Evolutionary conservation across 352 stramenopile genomes (phyloP).

Genomic region (Ophiocytium majus): DNA sequence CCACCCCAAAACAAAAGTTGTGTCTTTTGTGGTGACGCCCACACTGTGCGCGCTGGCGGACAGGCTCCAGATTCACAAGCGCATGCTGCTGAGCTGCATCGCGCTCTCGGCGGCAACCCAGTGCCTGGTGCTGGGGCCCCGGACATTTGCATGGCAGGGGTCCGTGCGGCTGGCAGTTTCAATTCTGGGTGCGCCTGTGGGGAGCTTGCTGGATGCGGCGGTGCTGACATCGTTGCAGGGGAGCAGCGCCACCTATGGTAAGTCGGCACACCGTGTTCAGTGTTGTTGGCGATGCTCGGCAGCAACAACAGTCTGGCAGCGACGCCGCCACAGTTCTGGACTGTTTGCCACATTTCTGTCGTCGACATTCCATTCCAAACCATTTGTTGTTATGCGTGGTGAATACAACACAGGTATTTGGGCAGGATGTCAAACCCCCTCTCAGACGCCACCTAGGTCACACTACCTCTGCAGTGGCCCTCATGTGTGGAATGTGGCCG

Average conservation of each 20-base stretch:
- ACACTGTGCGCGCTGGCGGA: slow-evolving; percentile 11
- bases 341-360: too few species aligned
- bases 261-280: too few species aligned
- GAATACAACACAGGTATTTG: too few species aligned
- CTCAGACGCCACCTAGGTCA: too few species aligned
- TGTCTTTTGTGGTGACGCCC: neutral
- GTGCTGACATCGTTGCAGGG: neutral
- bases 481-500: too few species aligned
- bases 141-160: neutral
- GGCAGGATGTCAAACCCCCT: too few species aligned
- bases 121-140: neutral
- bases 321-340: too few species aligned
- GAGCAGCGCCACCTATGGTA: neutral
- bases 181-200: neutral
- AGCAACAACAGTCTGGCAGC: too few species aligned
- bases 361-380: too few species aligned
- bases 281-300: too few species aligned
- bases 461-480: too few species aligned
- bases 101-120: neutral
- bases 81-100: slow-evolving; percentile 11
- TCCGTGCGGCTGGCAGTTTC: neutral
- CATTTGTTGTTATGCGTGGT: too few species aligned
- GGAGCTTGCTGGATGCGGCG: neutral
- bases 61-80: slow-evolving; percentile 2
- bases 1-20: neutral